Evolutionary conservation across 257 asterid genomes (phyloP).

Genomic region (Jaltomata sinuosa): DNA sequence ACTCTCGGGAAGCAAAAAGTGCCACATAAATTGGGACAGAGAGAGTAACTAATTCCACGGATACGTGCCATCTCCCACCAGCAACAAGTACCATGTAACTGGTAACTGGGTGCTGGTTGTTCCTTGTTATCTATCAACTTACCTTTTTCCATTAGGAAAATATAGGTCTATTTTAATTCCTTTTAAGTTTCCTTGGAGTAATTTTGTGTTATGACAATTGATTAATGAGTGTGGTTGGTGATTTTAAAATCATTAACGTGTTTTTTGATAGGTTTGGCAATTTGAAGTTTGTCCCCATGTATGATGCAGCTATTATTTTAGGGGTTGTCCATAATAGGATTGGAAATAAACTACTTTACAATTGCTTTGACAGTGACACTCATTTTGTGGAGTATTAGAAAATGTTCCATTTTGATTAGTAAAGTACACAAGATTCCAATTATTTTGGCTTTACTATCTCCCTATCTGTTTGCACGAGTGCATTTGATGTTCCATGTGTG

Average conservation of each 20-base stretch:
- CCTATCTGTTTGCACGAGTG: not conserved
- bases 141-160: not conserved
- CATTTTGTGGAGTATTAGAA: not conserved
- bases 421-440: not conserved
- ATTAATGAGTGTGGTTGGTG: not conserved
- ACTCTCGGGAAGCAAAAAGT: no score
- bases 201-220: not conserved
- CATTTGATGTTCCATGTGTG: not conserved
- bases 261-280: not conserved
- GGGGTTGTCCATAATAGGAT: not conserved
- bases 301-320: not conserved
- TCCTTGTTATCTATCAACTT: not conserved
- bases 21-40: no score
- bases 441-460: not conserved
- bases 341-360: not conserved
- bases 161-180: not conserved
- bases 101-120: no score
- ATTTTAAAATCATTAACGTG: not conserved
- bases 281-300: not conserved
- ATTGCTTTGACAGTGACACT: not conserved
- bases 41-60: no score
- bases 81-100: no score
- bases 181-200: not conserved
- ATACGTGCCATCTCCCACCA: no score
- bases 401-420: conserved; percentile 4